Evolutionary conservation across 2,329 filamentous ascomycete species (phyloP), one percentile per base, ranked within the genome.

Genomic region (Fusarium longipes): DNA sequence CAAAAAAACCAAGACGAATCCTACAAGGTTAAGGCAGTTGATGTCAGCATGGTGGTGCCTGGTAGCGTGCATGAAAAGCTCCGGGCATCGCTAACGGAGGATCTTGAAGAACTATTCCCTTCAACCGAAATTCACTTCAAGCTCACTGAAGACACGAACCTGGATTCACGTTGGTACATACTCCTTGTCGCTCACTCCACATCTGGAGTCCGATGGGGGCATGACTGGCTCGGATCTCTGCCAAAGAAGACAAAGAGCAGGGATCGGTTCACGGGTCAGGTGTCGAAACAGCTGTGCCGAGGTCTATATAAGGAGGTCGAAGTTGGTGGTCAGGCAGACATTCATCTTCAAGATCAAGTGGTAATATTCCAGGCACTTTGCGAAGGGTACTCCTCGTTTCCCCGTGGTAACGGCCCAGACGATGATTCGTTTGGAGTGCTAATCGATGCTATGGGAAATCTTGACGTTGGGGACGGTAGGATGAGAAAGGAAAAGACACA

Each of bases 271-370:
- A 44, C 83, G n/a, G 73, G 74, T 20, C 77, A 81, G 44, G 76
- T 87, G 10, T 80, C 84, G 8, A 73, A 76, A 25, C 79, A 77
- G n/a, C 74, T 88, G 5, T 81, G 82, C 39, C 76, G 74, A 44
- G 78, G 80, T 5, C 76, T 89, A 20, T 77, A 78, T 53, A 73
- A 77, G 4, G 85, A 87, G 67, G 75, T 85, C 1, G 71, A 73
- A 9, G 69, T 77, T 2, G 77, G 80, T 3, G 82, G 85, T 1
- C 78, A 82, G 3, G 83, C 87, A 8, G 87, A 90, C 64, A 80
- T 84, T 66, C 82, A 84, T 70, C 78, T 89, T 15, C 86, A 89
- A 75, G 88, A 89, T 73, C 87, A 90, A 73, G 70, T 90, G 24
- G 77, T 89, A 5, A 78, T 87, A 18, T 88, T 89, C 69, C 87